Evolutionary conservation across 2,329 filamentous ascomycete genomes (phyloP).

Genomic region (Fusarium sublunatum): DNA sequence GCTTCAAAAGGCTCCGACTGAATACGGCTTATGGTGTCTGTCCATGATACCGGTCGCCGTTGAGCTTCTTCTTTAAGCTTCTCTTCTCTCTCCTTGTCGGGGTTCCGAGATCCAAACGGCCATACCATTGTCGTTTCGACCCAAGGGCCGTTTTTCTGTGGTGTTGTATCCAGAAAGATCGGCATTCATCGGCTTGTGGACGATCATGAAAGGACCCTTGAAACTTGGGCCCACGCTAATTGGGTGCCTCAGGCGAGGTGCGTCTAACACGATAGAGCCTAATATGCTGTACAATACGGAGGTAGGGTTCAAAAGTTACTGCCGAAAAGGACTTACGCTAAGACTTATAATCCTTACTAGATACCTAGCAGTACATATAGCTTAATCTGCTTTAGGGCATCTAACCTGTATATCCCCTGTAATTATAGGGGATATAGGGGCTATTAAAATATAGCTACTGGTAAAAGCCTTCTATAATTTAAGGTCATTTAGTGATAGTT

Average conservation of each 20-base stretch:
- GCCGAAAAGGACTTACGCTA: too few relatives aligned
- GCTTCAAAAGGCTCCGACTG: slow-evolving; percentile 49
- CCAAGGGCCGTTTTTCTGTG: slow-evolving; percentile 41
- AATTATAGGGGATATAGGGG: too few relatives aligned
- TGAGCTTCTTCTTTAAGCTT: slow-evolving; percentile 37
- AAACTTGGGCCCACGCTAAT: slow-evolving; percentile 35
- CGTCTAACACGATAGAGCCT: background rate
- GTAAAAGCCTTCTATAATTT: background rate
- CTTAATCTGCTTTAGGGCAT: too few relatives aligned
- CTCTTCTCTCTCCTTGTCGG: slow-evolving; percentile 38
- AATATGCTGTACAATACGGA: too few relatives aligned
- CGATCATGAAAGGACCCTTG: slow-evolving; percentile 29
- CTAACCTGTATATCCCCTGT: too few relatives aligned
- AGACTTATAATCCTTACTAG: too few relatives aligned
- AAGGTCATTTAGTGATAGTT: too few relatives aligned
- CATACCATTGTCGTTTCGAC: slow-evolving; percentile 55
- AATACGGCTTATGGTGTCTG: slow-evolving; percentile 49
- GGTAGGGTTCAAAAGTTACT: too few relatives aligned
- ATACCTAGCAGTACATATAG: too few relatives aligned
- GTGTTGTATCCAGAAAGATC: slow-evolving; percentile 32
- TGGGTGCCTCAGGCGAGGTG: slow-evolving; percentile 42
- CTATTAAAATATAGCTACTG: too few relatives aligned
- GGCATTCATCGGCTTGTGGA: slow-evolving; percentile 17
- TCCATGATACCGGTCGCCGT: slow-evolving; percentile 53
- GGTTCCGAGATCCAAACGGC: slow-evolving; percentile 52